phyloP scores from a whole-genome alignment of 192 early-diverging fungal species.

The Gamsiella multidivaricata region DNA sequence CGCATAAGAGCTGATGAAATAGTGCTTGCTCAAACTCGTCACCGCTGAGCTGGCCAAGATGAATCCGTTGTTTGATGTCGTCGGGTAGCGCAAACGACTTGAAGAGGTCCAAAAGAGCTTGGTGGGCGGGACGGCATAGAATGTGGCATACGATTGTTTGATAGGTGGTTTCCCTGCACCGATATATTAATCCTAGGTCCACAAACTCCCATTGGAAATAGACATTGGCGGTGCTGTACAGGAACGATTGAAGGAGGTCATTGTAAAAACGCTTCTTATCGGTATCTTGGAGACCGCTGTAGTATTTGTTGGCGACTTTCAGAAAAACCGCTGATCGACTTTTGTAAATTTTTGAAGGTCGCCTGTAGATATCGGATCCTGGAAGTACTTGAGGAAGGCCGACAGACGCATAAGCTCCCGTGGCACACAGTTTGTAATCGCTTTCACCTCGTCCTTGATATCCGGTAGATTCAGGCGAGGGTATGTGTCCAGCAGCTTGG shows the following conservation, averaged over 20 bases:
- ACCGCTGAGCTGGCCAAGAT: conserved; percentile 12
- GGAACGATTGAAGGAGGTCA: conserved; percentile 32
- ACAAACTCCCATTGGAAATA: conserved; percentile 38
- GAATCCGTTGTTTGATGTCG: conserved; percentile 21
- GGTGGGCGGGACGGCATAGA: conserved; percentile 34
- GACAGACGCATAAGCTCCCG: conserved; percentile 30
- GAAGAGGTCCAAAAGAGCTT: conserved; percentile 37
- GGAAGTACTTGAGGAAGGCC: too few species aligned
- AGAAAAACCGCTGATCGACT: too few species aligned
- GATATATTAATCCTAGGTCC: conserved; percentile 39
- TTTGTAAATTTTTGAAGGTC: too few species aligned
- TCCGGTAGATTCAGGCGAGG: conserved; percentile 1
- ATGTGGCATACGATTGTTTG: conserved; percentile 10
- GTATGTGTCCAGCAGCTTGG: conserved; percentile 16
- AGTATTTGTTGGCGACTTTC: not conserved
- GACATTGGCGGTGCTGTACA: conserved; percentile 2
- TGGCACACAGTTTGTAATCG: conserved; percentile 37
- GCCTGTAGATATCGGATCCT: too few species aligned
- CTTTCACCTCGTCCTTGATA: conserved; percentile 21
- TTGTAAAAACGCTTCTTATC: conserved; percentile 6
- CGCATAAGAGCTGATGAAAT: conserved; percentile 37
- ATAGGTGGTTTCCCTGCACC: conserved; percentile 1
- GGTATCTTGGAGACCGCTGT: not conserved
- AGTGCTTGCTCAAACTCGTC: conserved; percentile 35
- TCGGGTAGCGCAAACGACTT: conserved; percentile 27